Evolutionary conservation across 106 monocot genomes (phyloP).

Genomic region (Acanthochlamys bracteata): DNA sequence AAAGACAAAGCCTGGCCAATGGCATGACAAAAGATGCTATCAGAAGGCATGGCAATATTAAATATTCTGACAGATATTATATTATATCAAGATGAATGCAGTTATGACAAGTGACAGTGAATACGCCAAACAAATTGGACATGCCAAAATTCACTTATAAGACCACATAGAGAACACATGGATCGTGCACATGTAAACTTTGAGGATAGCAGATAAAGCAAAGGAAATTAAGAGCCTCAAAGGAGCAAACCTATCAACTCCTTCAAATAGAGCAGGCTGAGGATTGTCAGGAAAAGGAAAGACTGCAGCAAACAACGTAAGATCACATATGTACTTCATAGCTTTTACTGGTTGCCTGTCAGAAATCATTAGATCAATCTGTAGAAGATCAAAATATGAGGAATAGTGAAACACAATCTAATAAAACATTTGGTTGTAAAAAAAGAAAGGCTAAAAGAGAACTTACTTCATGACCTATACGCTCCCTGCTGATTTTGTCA

Average conservation of each 20-base stretch:
- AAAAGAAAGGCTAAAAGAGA: neutral
- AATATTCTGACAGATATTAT: too few relatives aligned
- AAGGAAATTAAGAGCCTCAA: neutral
- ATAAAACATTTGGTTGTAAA: neutral
- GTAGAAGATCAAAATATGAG: slow-evolving; percentile 2
- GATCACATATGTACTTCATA: slow-evolving; percentile 56
- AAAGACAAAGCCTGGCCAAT: slow-evolving; percentile 42
- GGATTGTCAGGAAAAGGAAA: slow-evolving; percentile 57
- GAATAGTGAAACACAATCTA: neutral
- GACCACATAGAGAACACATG: neutral
- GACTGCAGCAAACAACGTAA: slow-evolving; percentile 68
- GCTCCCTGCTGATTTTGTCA: slow-evolving; percentile 93
- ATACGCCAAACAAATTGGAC: too few relatives aligned
- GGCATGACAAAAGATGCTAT: neutral
- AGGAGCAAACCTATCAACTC: slow-evolving; percentile 46
- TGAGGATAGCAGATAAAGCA: neutral
- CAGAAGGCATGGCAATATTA: too few relatives aligned
- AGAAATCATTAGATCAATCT: slow-evolving; percentile 92
- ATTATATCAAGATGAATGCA: neutral
- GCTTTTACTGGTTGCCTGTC: slow-evolving; percentile 75
- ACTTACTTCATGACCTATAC: slow-evolving; percentile 90
- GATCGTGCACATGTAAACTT: neutral
- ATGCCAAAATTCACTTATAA: too few relatives aligned
- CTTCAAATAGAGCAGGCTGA: slow-evolving; percentile 38
- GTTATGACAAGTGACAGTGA: neutral